These are phyloP conservation scores for Cyamopsis tetragonoloba DNA, from an alignment of 306 rosid species.

Conservation along the genomic window DNA sequence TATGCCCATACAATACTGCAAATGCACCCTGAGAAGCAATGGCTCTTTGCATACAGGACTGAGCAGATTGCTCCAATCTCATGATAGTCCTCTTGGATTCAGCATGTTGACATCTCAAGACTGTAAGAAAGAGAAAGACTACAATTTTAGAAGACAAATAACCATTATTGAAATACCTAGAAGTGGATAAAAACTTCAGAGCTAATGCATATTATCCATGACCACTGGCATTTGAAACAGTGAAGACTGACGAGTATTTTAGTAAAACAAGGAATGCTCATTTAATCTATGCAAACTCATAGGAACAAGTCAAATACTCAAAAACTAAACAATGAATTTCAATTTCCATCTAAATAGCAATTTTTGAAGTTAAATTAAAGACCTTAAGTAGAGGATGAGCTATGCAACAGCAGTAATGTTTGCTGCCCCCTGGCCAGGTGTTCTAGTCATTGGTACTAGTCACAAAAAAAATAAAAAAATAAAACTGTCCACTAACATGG, in stretches of 20 bases:
- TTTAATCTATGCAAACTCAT: conserved; percentile 9
- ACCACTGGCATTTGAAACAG: not conserved
- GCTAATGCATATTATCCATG: not conserved
- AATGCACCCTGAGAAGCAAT: conserved; percentile 67
- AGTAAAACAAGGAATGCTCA: not conserved
- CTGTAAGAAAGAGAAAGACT: conserved; percentile 39
- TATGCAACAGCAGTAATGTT: not conserved
- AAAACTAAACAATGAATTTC: conserved; percentile 17
- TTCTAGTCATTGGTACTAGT: not conserved
- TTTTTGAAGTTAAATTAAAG: conserved; percentile 6
- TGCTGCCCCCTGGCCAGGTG: not conserved
- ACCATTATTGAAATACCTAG: conserved; percentile 6
- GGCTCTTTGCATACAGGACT: conserved; percentile 48
- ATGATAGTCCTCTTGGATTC: conserved; percentile 61
- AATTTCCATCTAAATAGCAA: not conserved
- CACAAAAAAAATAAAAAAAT: not conserved
- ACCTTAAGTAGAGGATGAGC: not conserved
- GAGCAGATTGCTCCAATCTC: conserved; percentile 76
- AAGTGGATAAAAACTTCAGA: not conserved
- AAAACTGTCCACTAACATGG: conserved; percentile 3
- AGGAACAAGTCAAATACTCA: not conserved
- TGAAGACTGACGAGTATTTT: not conserved
- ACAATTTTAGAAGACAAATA: conserved; percentile 20
- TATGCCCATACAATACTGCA: conserved; percentile 65
- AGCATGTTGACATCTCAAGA: conserved; percentile 45